phyloP scores from a whole-genome alignment of 352 stramenopile genomes.

The Globisporangium paddicum region DNA sequence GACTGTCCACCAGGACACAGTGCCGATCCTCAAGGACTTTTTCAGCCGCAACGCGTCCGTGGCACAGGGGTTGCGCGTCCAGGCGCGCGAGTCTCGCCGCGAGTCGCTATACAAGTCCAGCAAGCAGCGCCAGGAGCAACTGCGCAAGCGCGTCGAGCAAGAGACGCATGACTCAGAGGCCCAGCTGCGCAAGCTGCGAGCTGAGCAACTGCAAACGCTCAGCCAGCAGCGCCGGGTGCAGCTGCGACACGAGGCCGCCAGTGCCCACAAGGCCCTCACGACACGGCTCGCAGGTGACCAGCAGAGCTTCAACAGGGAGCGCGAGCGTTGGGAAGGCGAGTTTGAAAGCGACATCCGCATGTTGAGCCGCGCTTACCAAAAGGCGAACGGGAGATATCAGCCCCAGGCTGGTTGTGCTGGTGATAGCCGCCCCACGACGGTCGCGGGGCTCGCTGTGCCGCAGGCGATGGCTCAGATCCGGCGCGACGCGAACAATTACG shows the following conservation, averaged over 20 bases:
- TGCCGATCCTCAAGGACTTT: conserved; percentile 57
- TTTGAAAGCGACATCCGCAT: conserved; percentile 46
- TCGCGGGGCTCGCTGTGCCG: conserved; percentile 43
- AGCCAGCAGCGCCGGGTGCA: conserved; percentile 32
- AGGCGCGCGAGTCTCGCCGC: conserved; percentile 34
- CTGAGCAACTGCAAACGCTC: conserved; percentile 33
- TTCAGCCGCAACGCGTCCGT: conserved; percentile 40
- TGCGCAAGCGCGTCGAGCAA: conserved; percentile 28
- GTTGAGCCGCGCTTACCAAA: conserved; percentile 38
- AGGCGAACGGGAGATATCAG: conserved; percentile 21
- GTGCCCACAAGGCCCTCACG: conserved; percentile 20
- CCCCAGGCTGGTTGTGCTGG: not conserved
- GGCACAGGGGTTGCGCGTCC: conserved; percentile 31
- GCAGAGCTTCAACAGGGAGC: conserved; percentile 23
- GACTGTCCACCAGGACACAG: conserved; percentile 17
- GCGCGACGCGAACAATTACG: conserved; percentile 28
- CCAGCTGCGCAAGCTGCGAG: conserved; percentile 19
- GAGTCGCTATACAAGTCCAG: conserved; percentile 36
- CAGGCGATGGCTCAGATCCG: conserved; percentile 43
- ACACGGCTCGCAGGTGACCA: conserved; percentile 17
- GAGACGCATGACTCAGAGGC: conserved; percentile 19
- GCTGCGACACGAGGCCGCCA: conserved; percentile 30
- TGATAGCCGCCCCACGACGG: conserved; percentile 36
- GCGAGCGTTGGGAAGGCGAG: conserved; percentile 42
- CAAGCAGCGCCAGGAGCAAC: conserved; percentile 36